phyloP scores from a whole-genome alignment of 176 grass and related monocot genomes.

The Microstegium vimineum region DNA sequence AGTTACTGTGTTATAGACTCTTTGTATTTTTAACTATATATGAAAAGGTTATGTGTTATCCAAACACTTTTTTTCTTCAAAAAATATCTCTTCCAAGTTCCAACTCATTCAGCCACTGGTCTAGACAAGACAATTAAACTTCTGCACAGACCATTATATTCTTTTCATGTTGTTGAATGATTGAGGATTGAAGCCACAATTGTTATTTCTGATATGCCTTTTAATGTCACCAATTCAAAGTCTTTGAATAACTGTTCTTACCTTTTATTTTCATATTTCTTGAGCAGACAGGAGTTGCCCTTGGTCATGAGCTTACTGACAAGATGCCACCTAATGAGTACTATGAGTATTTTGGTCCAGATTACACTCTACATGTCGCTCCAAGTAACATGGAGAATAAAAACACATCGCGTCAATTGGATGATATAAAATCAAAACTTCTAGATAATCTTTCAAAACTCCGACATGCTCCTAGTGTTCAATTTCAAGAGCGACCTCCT shows the following conservation, averaged over 20 bases:
- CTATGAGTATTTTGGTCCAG: constrained; percentile 81
- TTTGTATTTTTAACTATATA: neutral
- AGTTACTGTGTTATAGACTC: neutral
- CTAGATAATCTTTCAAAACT: constrained; percentile 92
- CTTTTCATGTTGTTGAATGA: neutral
- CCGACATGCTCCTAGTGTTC: constrained; percentile 88
- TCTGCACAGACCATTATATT: neutral
- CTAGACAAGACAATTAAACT: neutral
- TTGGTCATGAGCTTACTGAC: constrained; percentile 80
- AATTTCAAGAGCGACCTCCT: constrained; percentile 97
- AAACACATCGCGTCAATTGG: constrained; percentile 63
- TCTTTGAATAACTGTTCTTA: neutral
- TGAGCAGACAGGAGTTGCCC: constrained; percentile 82
- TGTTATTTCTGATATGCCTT: constrained; percentile 1
- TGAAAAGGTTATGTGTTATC: neutral
- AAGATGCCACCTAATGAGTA: constrained; percentile 81
- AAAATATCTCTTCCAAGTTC: neutral
- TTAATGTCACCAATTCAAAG: neutral
- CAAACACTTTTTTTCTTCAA: neutral
- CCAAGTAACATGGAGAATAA: constrained; percentile 95
- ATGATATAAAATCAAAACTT: constrained; percentile 89
- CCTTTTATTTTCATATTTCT: neutral
- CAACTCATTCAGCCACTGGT: neutral
- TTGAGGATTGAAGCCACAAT: neutral
- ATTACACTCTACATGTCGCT: constrained; percentile 67